Base-by-base conservation (phyloP, 2,329 filamentous ascomycete species). In the Didymella segeticola region DNA sequence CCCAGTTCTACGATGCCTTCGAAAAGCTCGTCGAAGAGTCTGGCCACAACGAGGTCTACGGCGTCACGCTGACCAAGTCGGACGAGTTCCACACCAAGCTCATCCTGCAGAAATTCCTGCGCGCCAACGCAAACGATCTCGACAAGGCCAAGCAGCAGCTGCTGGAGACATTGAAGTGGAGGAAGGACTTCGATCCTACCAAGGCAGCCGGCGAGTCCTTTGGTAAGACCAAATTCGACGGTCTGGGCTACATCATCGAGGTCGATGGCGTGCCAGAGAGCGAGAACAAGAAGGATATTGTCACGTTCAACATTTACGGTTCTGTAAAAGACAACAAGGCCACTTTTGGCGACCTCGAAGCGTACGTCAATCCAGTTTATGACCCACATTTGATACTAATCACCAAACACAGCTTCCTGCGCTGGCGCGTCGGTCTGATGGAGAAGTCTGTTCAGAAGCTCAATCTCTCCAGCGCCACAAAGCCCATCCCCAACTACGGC, bases 281-380 rank as follows among this genome's bases (percentile, higher is more conserved):
- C 43, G 71, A 78, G 49, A 80, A 79, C 45, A 72, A 85, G 66
- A 85, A 88, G 72, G 82, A 82, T 42, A 75, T 96, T 50, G 87
- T 93, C 42, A 95, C 90, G 2, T 97, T 93, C 89, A 97, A 97
- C 74, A 87, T 97, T 68, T 97, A 98, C 71, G 93, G 93, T 12
- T 86, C 86, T 30, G 90, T 93, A 58, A 95, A 95, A 82, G 84
- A 91, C 64, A 86, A 91, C 57, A 85, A 89, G 61, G 80, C 82
- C 53, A 96, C 91, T 0, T 97, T 97, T 79, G 90, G 89, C 4
- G 83, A 95, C 67, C 78, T 92, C 5, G 82, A 92, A 22, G 89
- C 89, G 91, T 96, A 78, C 47, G 48, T 60, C n/a, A 38, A 37
- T 11, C 25, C 8, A 4, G 12, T n/a, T n/a, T n/a, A n/a, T n/a